phyloP scores from a whole-genome alignment of 2,329 filamentous ascomycete species.

The Trichoderma brevicompactum region DNA sequence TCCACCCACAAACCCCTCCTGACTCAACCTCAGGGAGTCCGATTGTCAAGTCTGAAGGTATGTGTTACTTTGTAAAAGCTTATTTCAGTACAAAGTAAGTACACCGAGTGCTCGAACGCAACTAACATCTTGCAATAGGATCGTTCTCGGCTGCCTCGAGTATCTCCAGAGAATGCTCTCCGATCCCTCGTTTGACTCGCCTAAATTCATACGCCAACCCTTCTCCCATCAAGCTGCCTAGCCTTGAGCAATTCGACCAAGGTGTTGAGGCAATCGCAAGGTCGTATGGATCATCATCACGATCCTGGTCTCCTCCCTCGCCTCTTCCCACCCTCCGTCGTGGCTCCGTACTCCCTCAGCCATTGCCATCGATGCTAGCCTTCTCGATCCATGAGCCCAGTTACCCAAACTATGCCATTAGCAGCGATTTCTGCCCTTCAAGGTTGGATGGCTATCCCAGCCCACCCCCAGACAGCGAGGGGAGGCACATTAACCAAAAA shows the following conservation, averaged over 20 bases:
- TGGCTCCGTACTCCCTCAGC: slow-evolving; percentile 35
- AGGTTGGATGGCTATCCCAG: slow-evolving; percentile 42
- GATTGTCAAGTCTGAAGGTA: slow-evolving; percentile 42
- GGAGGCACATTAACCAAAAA: slow-evolving; percentile 50
- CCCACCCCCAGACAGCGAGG: slow-evolving; percentile 45
- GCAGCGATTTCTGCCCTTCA: slow-evolving; percentile 34
- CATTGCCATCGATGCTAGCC: slow-evolving; percentile 33
- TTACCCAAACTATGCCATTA: slow-evolving; percentile 34
- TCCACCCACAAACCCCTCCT: slow-evolving; percentile 39
- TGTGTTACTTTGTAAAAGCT: slow-evolving; percentile 21
- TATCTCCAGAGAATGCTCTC: slow-evolving; percentile 35
- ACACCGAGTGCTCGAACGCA: not conserved
- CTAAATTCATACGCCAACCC: slow-evolving; percentile 29
- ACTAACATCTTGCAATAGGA: slow-evolving; percentile 30
- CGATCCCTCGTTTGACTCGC: slow-evolving; percentile 35
- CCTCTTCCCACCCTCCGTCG: slow-evolving; percentile 37
- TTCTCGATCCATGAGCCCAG: slow-evolving; percentile 31
- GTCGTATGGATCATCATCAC: slow-evolving; percentile 39
- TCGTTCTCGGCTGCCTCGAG: slow-evolving; percentile 34
- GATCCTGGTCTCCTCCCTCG: slow-evolving; percentile 38
- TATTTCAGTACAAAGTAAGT: not conserved
- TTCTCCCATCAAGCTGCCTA: slow-evolving; percentile 40
- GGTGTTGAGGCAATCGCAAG: slow-evolving; percentile 45
- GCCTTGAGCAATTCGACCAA: slow-evolving; percentile 45
- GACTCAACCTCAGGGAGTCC: slow-evolving; percentile 44